Conservation (phyloP, 306 rosid genomes). For the Cicer yamashitae region DNA sequence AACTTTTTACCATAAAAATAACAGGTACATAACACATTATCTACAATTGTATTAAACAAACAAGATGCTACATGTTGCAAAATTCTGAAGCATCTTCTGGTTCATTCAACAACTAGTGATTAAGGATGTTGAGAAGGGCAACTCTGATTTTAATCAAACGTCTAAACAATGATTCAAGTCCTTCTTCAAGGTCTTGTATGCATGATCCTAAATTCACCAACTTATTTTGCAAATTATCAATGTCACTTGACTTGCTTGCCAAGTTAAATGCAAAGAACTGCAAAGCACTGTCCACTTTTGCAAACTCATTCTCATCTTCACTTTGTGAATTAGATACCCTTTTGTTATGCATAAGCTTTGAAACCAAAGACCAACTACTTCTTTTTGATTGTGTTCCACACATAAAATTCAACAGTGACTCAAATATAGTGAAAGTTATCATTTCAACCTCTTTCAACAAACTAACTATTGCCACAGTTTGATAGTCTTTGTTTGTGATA, state of each 20-base stretch:
- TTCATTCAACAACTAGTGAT: conserved; percentile 37
- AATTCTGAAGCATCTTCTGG: conserved; percentile 12
- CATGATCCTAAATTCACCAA: conserved; percentile 45
- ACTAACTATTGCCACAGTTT: conserved; percentile 31
- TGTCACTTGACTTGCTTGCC: conserved; percentile 37
- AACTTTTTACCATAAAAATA: conserved; percentile 37
- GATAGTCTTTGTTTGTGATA: conserved; percentile 32
- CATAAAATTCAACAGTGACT: conserved; percentile 46
- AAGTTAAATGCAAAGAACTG: conserved; percentile 44
- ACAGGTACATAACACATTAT: conserved; percentile 7
- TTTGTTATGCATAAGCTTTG: conserved; percentile 44
- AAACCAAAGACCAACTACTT: conserved; percentile 48
- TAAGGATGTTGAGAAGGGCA: conserved; percentile 49
- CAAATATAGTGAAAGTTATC: conserved; percentile 39
- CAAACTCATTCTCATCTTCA: conserved; percentile 47
- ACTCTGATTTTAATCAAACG: conserved; percentile 53
- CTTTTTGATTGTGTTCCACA: conserved; percentile 44
- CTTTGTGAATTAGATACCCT: conserved; percentile 39
- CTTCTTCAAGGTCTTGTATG: conserved; percentile 54
- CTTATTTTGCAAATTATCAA: conserved; percentile 42
- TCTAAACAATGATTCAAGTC: conserved; percentile 48
- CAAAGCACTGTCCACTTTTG: conserved; percentile 46
- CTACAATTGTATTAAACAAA: conserved; percentile 20
- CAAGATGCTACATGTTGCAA: conserved; percentile 39
- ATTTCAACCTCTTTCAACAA: conserved; percentile 51